Base-by-base conservation (phyloP, 2,329 filamentous ascomycete genomes). In the Xylaria sp. region DNA sequence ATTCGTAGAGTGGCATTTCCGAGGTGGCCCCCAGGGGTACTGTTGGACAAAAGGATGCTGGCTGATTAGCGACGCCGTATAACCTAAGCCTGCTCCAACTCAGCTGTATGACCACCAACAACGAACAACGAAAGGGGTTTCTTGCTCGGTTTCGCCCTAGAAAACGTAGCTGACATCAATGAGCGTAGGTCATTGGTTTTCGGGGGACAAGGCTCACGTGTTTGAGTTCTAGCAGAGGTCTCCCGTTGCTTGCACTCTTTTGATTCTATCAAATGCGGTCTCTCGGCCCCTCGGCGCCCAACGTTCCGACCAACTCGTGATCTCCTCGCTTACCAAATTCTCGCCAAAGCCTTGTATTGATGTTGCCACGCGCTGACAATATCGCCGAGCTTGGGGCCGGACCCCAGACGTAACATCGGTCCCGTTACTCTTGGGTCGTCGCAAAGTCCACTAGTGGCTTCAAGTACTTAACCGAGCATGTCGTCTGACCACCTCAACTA, bases 331-430 rank as follows among this genome's bases (percentile, higher is more conserved):
- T 69, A 71, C 59, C 59, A 60, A 66, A 66, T 64, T 59, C 55
- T 71, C 56, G 63, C 60, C 62, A 71, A 71, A 61, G 69, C 59
- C 66, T 63, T 39, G 51, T 59, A 43, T 62, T 54, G 49, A 41
- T 46, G 58, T 61, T 61, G 63, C 52, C 52, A 62, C 31, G 39
- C 54, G 51, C 36, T 62, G 20, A 57, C 58, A 71, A 54, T 64
- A 62, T 71, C 56, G 57, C 67, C 67, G 67, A 70, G 60, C 36
- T 71, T 62, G 54, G 48, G 49, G 56, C 51, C 62, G 60, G 39
- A 12, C n/a, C 56, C 41, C 52, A 64, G 25, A 63, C n/a, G 54
- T 28, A 62, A 33, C 46, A 62, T 48, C 55, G 56, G 56, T 36
- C 64, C 63, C 48, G 39, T 39, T n/a, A 31, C 55, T 55, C 49